phyloP scores from a whole-genome alignment of 176 grass and related monocot genomes.

The Echinochloa phyllopogon region DNA sequence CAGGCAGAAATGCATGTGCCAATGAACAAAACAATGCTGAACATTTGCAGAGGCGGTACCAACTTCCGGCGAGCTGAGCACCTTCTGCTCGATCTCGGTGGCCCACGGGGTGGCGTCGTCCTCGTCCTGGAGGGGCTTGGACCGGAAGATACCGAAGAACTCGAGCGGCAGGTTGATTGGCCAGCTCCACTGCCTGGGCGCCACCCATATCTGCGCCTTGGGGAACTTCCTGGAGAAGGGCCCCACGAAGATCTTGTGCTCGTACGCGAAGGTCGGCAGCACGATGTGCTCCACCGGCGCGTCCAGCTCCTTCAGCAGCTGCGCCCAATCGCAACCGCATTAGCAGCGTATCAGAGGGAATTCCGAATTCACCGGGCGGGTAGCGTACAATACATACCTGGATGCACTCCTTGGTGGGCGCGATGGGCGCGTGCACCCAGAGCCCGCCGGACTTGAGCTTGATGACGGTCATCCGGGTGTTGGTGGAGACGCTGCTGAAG shows the following conservation, averaged over 20 bases:
- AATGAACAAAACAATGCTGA: background rate
- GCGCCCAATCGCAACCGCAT: background rate
- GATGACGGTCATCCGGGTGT: constrained; percentile 93
- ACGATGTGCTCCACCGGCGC: constrained; percentile 95
- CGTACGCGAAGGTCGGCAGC: constrained; percentile 98
- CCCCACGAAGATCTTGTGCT: constrained; percentile 96
- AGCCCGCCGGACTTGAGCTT: constrained; percentile 90
- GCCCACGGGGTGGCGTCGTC: constrained; percentile 79
- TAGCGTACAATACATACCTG: constrained; percentile 33
- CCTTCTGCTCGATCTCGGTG: constrained; percentile 89
- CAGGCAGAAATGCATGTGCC: background rate
- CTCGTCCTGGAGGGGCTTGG: constrained; percentile 78
- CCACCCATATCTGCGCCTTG: constrained; percentile 85
- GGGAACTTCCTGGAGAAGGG: constrained; percentile 98
- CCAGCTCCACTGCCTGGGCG: constrained; percentile 97
- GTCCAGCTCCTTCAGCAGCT: constrained; percentile 92
- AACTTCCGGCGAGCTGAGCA: constrained; percentile 96
- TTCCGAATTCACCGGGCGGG: background rate
- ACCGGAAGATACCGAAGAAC: constrained; percentile 92
- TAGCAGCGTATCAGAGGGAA: background rate
- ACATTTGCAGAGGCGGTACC: constrained; percentile 50
- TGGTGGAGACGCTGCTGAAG: constrained; percentile 98
- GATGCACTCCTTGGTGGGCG: constrained; percentile 97
- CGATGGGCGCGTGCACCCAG: constrained; percentile 97
- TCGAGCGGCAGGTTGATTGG: constrained; percentile 93